Percentiles rank a stretch among this genome's conserved stretches.
phyloP scores from a whole-genome alignment of 1,284 basidiomycete genomes.

The Heliocybe sulcata region DNA sequence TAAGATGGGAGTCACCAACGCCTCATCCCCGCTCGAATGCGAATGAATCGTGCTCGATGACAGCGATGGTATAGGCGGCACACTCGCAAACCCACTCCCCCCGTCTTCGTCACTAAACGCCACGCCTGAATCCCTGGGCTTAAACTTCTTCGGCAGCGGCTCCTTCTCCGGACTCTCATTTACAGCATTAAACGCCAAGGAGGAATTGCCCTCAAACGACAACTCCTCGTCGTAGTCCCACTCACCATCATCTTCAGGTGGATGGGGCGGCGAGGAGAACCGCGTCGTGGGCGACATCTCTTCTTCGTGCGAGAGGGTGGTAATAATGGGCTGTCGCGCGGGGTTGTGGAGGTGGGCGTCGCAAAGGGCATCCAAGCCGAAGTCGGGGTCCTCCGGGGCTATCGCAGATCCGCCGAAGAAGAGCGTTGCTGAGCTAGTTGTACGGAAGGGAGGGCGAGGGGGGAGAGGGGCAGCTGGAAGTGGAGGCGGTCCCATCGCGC shows the following conservation, averaged over 20 bases:
- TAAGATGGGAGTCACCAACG: conserved; percentile 49
- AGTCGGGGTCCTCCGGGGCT: conserved; percentile 1
- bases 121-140: conserved; percentile 61
- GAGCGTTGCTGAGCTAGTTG: conserved; percentile 50
- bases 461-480: conserved; percentile 18
- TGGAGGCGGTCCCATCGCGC: conserved; percentile 7
- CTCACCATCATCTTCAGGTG: conserved; percentile 7
- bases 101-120: conserved; percentile 57
- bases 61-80: conserved; percentile 37
- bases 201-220: conserved; percentile 27
- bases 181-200: conserved; percentile 50
- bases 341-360: neutral
- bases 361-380: neutral
- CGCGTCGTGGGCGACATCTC: neutral
- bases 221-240: conserved; percentile 10
- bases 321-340: neutral
- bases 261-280: conserved; percentile 7
- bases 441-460: conserved; percentile 15
- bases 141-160: conserved; percentile 60
- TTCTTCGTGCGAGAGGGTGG: neutral
- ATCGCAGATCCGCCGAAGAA: conserved; percentile 46
- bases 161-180: conserved; percentile 48
- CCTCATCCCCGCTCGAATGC: conserved; percentile 43
- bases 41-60: conserved; percentile 57
- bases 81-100: conserved; percentile 23